Base-by-base conservation (phyloP, 352 stramenopile genomes). In the Blastocystis sp. region DNA sequence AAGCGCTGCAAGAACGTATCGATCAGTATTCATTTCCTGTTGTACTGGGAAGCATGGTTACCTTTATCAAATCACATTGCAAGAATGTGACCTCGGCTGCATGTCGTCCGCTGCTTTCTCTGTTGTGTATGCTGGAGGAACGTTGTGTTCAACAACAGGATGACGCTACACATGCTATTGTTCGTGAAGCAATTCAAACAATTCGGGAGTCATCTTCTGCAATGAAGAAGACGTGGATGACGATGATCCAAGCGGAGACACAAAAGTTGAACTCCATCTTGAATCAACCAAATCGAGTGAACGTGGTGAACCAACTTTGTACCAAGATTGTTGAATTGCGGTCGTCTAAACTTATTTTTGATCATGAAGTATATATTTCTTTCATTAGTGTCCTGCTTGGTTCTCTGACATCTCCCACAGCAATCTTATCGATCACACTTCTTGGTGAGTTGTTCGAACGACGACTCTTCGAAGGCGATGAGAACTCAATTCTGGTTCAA, bases 191-290 rank as follows among this genome's bases (percentile, higher is more conserved):
- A n/a, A 47, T 85, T 20, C 47, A 66, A 43, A 26, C 8, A 0
- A 13, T 85, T 11, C 47, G 30, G 20, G 50, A 50, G 18, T 47
- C 30, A 45, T 68, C 24, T 3, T 30, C 73, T 43, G 53, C 50
- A 5, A 68, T 85, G 50, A 66, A 85, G 39, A 68, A 18, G 26
- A 37, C n/a, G 13, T 85, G 73, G 73, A 55, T 69, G 9, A 37
- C n/a, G 34, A 66, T 9, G 20, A 37, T 85, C 20, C 18, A 34
- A 1, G 20, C 59, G 18, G 30, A 34, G 30, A 34, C 30, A 34
- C 30, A 34, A 34, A 34, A 85, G 73, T 50, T 34, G 30, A 39
- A 50, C 4, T 7, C 16, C 3, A 45, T 85, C 30, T 20, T 85
- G 26, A 34, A 34, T 34, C 30, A 34, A 34, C 30, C 30, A 34